Base-by-base conservation (phyloP, 352 stramenopile genomes). In the Pythium pyrilobum region DNA sequence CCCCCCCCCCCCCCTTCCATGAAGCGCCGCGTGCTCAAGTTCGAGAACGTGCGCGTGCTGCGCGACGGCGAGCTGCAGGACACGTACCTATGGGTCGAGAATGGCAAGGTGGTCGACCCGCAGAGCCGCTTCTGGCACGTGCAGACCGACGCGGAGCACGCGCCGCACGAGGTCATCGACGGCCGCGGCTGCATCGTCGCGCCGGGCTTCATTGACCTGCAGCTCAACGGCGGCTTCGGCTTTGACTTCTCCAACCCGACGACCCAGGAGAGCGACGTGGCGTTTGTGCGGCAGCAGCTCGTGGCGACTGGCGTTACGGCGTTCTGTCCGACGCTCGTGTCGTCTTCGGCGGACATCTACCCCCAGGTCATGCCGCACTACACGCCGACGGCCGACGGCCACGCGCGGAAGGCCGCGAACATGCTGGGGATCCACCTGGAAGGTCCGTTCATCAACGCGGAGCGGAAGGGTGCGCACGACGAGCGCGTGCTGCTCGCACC, bases 281-380 rank as follows among this genome's bases (percentile, higher is more conserved):
- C 74, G 36, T 57, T 71, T 11, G 74, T 89, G n/a, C 57, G 66
- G 16, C 62, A 74, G 31, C 47, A 54, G 5, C 65, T 95, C n/a
- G 63, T 88, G 20, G 42, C 68, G 20, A 81, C 71, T 20, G 89
- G 87, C 16, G 83, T 93, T 33, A 96, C 85, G 5, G 74, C 71
- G 21, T 95, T 95, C 56, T 96, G 83, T 56, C 87, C 87, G n/a
- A 97, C 89, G 13, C 69, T 97, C 48, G 85, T 96, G 15, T 92
- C 81, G n/a, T 93, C 77, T 5, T 62, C 56, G 0, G 57, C 64
- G 15, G 56, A 80, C 2, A 77, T 78, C 20, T 96, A 96, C 69
- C 42, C 57, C 27, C 28, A 58, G 23, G 57, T 94, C 4, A 49
- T 93, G 42, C 53, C 65, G 18, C 80, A 66, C 46, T 93, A 66